Conservation (phyloP, 129 eudicot genomes). For the Calendula officinalis region DNA sequence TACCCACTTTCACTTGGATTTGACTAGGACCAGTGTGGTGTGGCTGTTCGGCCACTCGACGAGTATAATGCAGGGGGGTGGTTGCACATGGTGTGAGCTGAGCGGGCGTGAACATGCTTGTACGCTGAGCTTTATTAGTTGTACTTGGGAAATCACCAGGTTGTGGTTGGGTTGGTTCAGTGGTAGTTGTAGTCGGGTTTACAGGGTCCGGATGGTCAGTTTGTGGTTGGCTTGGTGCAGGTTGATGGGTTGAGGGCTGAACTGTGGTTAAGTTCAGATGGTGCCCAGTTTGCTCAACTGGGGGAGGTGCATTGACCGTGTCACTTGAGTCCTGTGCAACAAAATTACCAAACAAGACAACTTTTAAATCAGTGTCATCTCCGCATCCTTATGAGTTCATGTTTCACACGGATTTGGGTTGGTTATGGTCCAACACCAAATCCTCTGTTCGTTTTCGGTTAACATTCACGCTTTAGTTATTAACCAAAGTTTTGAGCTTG, state of each 20-base stretch:
- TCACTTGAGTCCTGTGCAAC: background rate
- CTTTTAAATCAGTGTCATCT: too few relatives aligned
- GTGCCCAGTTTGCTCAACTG: background rate
- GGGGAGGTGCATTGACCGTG: background rate
- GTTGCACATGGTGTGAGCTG: slow-evolving; percentile 15
- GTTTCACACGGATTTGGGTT: too few relatives aligned
- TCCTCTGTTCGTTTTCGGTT: too few relatives aligned
- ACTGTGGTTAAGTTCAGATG: too few relatives aligned
- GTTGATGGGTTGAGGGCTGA: background rate
- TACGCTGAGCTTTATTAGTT: background rate
- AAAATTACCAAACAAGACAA: too few relatives aligned
- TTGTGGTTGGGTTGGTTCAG: background rate
- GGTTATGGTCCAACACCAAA: too few relatives aligned
- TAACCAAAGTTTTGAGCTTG: too few relatives aligned
- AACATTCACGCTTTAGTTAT: too few relatives aligned
- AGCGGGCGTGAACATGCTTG: slow-evolving; percentile 1
- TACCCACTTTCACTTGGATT: background rate
- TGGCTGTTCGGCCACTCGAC: background rate
- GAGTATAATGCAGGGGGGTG: background rate
- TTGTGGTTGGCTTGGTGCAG: background rate
- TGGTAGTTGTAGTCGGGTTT: background rate
- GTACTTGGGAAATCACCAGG: background rate
- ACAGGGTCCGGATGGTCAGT: background rate
- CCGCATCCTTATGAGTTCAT: too few relatives aligned
- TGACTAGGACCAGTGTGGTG: background rate